Evolutionary conservation across 495 filamentous ascomycete genomes (phyloP), one percentile per base, ranked within the genome.

Genomic region (Aspergillus cristatus): DNA sequence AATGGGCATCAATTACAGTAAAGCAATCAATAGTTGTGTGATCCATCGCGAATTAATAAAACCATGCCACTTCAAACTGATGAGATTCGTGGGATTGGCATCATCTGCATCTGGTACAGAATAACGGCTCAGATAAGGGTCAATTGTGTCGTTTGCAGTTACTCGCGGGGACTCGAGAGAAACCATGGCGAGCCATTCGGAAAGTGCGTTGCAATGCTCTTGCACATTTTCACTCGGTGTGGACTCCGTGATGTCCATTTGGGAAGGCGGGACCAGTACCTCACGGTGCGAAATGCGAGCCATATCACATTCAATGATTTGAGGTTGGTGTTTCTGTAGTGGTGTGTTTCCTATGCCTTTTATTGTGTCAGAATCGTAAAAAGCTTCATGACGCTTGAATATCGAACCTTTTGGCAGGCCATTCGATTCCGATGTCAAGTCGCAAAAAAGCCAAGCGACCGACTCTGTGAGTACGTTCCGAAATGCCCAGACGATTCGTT

Each of bases 161-260:
- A 96, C 55, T 18, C 88, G 75, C n/a, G 83, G 79, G 15, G 87
- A 93, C 11, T 70, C 55, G 2, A 90, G 71, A 10, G 74, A 68
- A 8, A 84, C 63, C 37, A 98, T 66, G 16, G 81, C 80, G 2
- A 96, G 61, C 86, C 88, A 98, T 59, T 98, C 91, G 18, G 85
- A 78, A 8, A 85, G 48, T 11, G 81, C 75, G 2, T 72, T 68
- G 18, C 76, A 73, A 46, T 72, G 74, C 12, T 80, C 71, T 42
- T 79, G 70, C 6, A 84, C 55, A 4, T 75, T 71, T 6, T 49
- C 54, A 12, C 65, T 45, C 0, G 62, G 47, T 22, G 63, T 46
- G 10, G 63, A 37, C 11, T 65, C 50, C 13, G 63, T 42, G 12
- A 67, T 44, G 14, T 65, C 54, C 5, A 58, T 34, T 7, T 67